phyloP scores from a whole-genome alignment of 345 rosid genomes.

The Euphorbia pulcherrima region DNA sequence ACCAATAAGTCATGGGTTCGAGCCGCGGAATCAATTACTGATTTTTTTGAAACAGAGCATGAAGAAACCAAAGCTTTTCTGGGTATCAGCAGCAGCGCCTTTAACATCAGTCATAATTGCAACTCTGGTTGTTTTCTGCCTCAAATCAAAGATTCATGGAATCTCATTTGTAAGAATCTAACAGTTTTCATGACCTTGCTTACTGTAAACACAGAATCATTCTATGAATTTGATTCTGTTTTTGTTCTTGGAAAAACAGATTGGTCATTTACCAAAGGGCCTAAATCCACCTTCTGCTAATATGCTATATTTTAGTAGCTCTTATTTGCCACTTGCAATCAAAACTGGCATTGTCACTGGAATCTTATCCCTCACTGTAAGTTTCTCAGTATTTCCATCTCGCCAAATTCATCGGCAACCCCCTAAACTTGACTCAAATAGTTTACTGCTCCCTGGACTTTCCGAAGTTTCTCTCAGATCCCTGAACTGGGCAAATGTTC shows the following conservation, averaged over 20 bases:
- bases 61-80: conserved; percentile 83
- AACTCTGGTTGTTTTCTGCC: conserved; percentile 44
- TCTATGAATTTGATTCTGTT: background rate
- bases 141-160: conserved; percentile 57
- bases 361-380: conserved; percentile 82
- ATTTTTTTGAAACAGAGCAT: conserved; percentile 62
- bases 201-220: background rate
- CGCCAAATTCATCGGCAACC: no score
- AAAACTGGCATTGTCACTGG: conserved; percentile 91
- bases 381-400: no score
- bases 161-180: conserved; percentile 61
- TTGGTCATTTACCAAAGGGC: conserved; percentile 88
- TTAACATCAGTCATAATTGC: conserved; percentile 73
- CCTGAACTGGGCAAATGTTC: no score
- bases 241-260: conserved; percentile 37
- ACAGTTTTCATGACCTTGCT: background rate
- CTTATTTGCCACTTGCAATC: conserved; percentile 58
- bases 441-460: no score
- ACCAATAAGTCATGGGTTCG: no score
- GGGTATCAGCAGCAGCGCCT: conserved; percentile 96
- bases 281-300: conserved; percentile 88
- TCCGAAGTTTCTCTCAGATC: no score
- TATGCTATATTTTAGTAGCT: conserved; percentile 60
- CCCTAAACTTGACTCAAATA: no score
- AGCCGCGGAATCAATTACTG: no score